These are phyloP conservation scores for Apiospora marii DNA, from an alignment of 2,329 filamentous ascomycete species.

Conservation along the genomic window DNA sequence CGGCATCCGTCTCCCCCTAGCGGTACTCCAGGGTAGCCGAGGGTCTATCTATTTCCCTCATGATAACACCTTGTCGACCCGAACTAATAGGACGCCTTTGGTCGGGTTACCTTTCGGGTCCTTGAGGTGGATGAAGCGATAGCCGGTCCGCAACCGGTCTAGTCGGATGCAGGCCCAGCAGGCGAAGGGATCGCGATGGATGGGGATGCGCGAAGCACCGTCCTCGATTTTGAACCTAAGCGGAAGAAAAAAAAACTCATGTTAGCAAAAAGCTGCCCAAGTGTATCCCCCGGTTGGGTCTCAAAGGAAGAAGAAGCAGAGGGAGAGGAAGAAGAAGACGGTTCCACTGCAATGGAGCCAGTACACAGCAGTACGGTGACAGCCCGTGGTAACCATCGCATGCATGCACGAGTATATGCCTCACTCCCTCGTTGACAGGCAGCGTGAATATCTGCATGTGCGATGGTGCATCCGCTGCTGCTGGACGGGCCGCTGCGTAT, in stretches of 20 bases:
- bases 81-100: conserved; percentile 59
- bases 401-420: background rate
- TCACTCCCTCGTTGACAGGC: background rate
- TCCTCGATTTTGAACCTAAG: conserved; percentile 63
- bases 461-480: conserved; percentile 21
- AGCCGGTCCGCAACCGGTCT: conserved; percentile 63
- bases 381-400: background rate
- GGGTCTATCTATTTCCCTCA: background rate
- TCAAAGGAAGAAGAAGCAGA: conserved; percentile 1
- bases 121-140: conserved; percentile 61
- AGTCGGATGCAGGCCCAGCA: conserved; percentile 68
- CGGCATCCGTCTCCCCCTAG: background rate
- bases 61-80: conserved; percentile 53
- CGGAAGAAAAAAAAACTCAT: conserved; percentile 28
- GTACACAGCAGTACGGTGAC: background rate
- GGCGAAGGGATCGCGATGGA: conserved; percentile 49
- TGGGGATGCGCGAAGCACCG: conserved; percentile 44
- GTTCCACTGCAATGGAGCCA: background rate
- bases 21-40: background rate
- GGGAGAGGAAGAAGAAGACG: background rate
- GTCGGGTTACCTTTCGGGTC: conserved; percentile 54
- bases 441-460: background rate
- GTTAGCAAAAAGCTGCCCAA: conserved; percentile 37
- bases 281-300: conserved; percentile 22
- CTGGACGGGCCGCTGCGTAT: conserved; percentile 39